These are phyloP conservation scores for Dendrostoma leiphaemia DNA, from an alignment of 2,329 filamentous ascomycete species.

Conservation along the genomic window DNA sequence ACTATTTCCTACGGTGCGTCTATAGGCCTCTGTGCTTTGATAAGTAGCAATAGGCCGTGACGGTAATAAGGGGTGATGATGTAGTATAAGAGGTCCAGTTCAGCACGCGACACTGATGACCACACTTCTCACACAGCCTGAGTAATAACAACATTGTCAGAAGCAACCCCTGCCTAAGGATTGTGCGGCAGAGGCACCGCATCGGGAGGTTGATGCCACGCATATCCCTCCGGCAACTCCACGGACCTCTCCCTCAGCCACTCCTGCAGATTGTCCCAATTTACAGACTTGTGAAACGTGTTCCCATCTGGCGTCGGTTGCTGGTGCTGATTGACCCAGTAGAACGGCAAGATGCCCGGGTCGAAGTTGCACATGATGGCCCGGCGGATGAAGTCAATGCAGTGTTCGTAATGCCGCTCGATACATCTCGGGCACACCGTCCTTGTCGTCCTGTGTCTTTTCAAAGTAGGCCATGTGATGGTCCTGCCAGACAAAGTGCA, in stretches of 20 bases:
- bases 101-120: too few relatives aligned
- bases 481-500: neutral
- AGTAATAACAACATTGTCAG: too few relatives aligned
- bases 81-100: too few relatives aligned
- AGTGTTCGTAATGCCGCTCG: constrained; percentile 2
- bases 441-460: neutral
- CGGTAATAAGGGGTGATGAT: too few relatives aligned
- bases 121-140: too few relatives aligned
- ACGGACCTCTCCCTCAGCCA: neutral
- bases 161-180: too few relatives aligned
- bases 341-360: constrained; percentile 1
- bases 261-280: neutral
- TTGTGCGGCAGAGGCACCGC: neutral
- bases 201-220: constrained; percentile 3
- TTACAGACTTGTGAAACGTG: constrained; percentile 1
- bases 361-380: constrained; percentile 5
- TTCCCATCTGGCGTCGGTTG: constrained; percentile 2
- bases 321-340: constrained; percentile 3
- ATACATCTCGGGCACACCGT: constrained; percentile 3
- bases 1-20: too few relatives aligned
- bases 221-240: neutral
- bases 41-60: too few relatives aligned
- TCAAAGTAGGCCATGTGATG: neutral
- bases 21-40: too few relatives aligned
- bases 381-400: constrained; percentile 9